Evolutionary conservation across 2,329 filamentous ascomycete genomes (phyloP).

Genomic region (Ceratocystis alfenasii): DNA sequence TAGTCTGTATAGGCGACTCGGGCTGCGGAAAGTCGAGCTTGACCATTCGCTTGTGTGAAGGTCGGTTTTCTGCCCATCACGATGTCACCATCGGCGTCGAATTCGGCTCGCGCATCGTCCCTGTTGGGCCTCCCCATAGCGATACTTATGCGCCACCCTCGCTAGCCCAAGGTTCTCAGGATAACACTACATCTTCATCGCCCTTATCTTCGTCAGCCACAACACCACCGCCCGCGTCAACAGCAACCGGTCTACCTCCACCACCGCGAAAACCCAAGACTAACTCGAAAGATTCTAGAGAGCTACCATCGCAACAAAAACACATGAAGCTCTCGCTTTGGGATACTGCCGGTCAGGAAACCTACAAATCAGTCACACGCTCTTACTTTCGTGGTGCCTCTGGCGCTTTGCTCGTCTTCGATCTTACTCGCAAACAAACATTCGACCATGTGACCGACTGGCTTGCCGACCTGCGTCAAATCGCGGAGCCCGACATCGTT

Average conservation of each 20-base stretch:
- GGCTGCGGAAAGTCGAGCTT: conserved; percentile 92
- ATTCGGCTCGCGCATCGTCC: conserved; percentile 85
- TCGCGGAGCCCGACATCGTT: conserved; percentile 90
- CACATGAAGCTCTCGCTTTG: conserved; percentile 91
- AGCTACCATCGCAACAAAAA: conserved; percentile 37
- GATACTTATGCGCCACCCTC: conserved; percentile 31
- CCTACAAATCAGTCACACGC: conserved; percentile 89
- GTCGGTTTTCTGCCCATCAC: conserved; percentile 85
- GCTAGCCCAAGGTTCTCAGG: conserved; percentile 20
- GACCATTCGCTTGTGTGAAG: conserved; percentile 91
- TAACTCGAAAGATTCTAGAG: conserved; percentile 19
- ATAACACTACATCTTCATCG: conserved; percentile 19
- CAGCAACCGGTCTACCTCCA: conserved; percentile 37
- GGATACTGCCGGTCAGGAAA: conserved; percentile 95
- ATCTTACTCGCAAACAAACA: conserved; percentile 74
- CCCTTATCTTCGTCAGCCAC: conserved; percentile 22
- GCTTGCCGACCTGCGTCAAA: conserved; percentile 86
- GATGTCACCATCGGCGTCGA: conserved; percentile 97
- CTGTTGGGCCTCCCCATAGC: conserved; percentile 69
- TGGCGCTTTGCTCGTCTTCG: conserved; percentile 74
- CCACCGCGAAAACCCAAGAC: conserved; percentile 34
- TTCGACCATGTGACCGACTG: conserved; percentile 84
- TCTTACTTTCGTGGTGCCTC: conserved; percentile 79
- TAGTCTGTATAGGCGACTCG: conserved; percentile 93
- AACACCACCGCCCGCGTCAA: conserved; percentile 19